These are phyloP conservation scores for Pleurotus eryngii DNA, from an alignment of 768 basidiomycete species.

Conservation along the genomic window DNA sequence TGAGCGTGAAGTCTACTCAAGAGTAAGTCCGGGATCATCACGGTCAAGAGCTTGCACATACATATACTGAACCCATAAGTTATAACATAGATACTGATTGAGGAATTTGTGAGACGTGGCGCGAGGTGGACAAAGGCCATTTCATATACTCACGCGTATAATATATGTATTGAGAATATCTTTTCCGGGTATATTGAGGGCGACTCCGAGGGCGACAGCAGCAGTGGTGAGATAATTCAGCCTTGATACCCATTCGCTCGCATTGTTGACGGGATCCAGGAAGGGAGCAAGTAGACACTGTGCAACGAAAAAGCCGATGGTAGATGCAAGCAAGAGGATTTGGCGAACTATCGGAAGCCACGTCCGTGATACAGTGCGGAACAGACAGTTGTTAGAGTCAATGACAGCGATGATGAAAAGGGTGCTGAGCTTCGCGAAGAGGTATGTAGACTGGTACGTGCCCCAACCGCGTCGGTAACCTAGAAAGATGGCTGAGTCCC, in stretches of 20 bases:
- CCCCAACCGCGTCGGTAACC: conserved; percentile 72
- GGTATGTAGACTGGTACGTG: conserved; percentile 58
- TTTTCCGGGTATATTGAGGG: conserved; percentile 53
- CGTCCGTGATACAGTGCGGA: conserved; percentile 50
- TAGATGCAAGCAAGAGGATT: conserved; percentile 52
- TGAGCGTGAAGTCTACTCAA: conserved; percentile 57
- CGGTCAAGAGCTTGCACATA: conserved; percentile 24
- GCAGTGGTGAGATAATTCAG: conserved; percentile 69
- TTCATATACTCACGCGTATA: conserved; percentile 56
- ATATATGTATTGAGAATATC: conserved; percentile 57
- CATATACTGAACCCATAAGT: conserved; percentile 71
- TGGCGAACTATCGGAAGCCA: conserved; percentile 59
- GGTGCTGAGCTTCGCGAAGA: conserved; percentile 69
- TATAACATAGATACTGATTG: conserved; percentile 41
- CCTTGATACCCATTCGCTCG: conserved; percentile 71
- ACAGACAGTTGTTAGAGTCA: conserved; percentile 70
- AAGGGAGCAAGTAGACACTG: conserved; percentile 66
- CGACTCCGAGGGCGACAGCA: conserved; percentile 58
- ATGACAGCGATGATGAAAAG: conserved; percentile 65
- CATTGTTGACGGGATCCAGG: conserved; percentile 67
- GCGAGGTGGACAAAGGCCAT: background rate
- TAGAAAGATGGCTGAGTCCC: conserved; percentile 21
- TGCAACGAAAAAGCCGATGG: conserved; percentile 54
- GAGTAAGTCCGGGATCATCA: conserved; percentile 9
- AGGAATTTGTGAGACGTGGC: background rate